Conservation (phyloP, 2,329 filamentous ascomycete genomes). For the Piedraia hortae region DNA sequence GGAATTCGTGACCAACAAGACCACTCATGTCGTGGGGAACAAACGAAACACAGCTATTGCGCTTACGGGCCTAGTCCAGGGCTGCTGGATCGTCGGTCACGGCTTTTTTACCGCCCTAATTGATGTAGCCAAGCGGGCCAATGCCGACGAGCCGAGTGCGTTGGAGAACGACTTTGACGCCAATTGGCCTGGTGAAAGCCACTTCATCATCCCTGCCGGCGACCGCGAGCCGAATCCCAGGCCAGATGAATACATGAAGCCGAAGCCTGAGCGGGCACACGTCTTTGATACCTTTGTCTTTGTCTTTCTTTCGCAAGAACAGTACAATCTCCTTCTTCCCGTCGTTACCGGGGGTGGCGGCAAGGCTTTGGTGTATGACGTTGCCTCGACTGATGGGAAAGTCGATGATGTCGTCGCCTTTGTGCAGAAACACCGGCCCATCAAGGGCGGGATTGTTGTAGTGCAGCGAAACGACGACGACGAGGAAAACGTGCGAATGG, state of each 20-base stretch:
- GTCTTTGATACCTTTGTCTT: slow-evolving; percentile 77
- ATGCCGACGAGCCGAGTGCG: slow-evolving; percentile 7
- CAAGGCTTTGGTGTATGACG: slow-evolving; percentile 43
- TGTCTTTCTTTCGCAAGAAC: slow-evolving; percentile 50
- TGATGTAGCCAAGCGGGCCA: slow-evolving; percentile 22
- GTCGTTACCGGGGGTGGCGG: slow-evolving; percentile 56
- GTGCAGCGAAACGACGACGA: slow-evolving; percentile 29
- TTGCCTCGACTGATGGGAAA: slow-evolving; percentile 31
- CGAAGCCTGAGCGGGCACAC: slow-evolving; percentile 34
- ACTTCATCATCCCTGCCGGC: slow-evolving; percentile 45
- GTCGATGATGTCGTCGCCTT: slow-evolving; percentile 48
- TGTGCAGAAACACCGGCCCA: slow-evolving; percentile 29
- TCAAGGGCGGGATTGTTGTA: slow-evolving; percentile 38
- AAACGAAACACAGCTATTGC: slow-evolving; percentile 78
- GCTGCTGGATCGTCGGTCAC: slow-evolving; percentile 45
- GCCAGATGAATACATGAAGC: slow-evolving; percentile 34
- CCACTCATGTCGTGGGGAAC: slow-evolving; percentile 67
- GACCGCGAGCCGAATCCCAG: slow-evolving; percentile 42
- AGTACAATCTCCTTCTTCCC: slow-evolving; percentile 47
- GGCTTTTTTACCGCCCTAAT: slow-evolving; percentile 48
- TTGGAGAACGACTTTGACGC: slow-evolving; percentile 57
- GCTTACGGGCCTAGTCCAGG: slow-evolving; percentile 63
- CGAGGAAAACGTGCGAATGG: slow-evolving; percentile 20
- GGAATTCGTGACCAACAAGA: slow-evolving; percentile 40
- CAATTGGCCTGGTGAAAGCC: slow-evolving; percentile 47